Evolutionary conservation across 257 asterid genomes (phyloP), one percentile per base, ranked within the genome.

Genomic region (Ligustrum vulgare): DNA sequence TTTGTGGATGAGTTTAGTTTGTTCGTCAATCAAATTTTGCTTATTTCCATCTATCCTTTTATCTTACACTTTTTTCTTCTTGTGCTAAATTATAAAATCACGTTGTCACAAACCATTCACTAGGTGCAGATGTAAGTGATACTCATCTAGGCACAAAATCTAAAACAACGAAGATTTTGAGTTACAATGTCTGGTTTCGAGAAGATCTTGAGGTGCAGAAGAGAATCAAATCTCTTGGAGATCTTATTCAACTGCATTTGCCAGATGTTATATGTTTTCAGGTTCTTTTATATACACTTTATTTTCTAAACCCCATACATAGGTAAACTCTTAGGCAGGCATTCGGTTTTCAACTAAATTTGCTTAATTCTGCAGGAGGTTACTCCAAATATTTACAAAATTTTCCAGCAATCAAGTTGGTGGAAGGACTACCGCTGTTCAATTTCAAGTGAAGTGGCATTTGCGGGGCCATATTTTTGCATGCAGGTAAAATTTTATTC

Each of bases 201-300:
- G 97, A 93, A 84, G 98, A 91, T 20, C 69, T 95, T 68, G 94
- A 93, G 88, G 80, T 91, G 93, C 84, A 69, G 31, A 82, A 76
- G 73, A 84, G 99, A 87, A 89, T 95, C 96, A 77, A 76, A 77
- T 96, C 98, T 58, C 41, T 95, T 16, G 89, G 99, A 65, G 71
- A 87, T 79, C 99, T 93, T 73, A 86, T 95, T 67, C 78, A 72
- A 64, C 84, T 89, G 81, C 98, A 95, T 81, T 82, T 88, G 60
- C 99, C 98, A 0, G 94, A 95, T 83, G 81, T 92, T 49, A 86
- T 95, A 49, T 95, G 99, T 72, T 88, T 95, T 78, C 99, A 95
- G 99, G 99, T 93, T 83, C 70, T 22, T 54, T 70, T 18, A n/a
- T 1, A 7, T 68, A 12, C 31, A 18, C 11, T 8, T 16, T 22